Conservation (phyloP, 2,329 filamentous ascomycete genomes). For the Ascochyta clinopodiicola region DNA sequence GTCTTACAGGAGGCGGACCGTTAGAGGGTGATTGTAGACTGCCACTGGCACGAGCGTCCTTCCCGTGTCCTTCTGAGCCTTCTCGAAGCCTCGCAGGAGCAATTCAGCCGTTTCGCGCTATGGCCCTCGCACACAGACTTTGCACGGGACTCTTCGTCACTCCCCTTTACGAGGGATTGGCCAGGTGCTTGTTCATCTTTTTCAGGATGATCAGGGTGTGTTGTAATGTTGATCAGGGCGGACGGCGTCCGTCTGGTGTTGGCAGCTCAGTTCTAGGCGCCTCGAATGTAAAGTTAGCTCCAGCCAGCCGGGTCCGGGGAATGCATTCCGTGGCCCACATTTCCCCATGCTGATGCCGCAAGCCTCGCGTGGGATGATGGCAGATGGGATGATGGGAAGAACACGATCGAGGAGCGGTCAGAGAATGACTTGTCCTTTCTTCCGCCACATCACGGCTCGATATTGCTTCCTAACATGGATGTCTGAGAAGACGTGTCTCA, state of each 20-base stretch:
- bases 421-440: conserved; percentile 23
- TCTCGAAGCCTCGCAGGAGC: conserved; percentile 34
- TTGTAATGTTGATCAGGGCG: conserved; percentile 17
- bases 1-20: conserved; percentile 11
- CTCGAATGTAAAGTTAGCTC: conserved; percentile 23
- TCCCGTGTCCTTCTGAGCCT: conserved; percentile 23
- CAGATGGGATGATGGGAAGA: conserved; percentile 16
- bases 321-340: conserved; percentile 32
- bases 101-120: conserved; percentile 17
- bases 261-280: conserved; percentile 20
- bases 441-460: conserved; percentile 12
- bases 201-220: neutral
- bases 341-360: conserved; percentile 29
- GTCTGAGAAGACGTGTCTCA: conserved; percentile 18
- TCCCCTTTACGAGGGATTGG: neutral
- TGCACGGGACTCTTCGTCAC: neutral
- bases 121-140: neutral
- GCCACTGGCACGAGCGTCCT: conserved; percentile 38
- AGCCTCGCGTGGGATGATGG: conserved; percentile 35
- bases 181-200: neutral
- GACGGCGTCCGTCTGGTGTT: conserved; percentile 10
- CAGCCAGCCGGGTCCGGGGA: conserved; percentile 32
- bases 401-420: conserved; percentile 33
- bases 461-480: conserved; percentile 19
- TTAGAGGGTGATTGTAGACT: conserved; percentile 2